A percentile compares a stretch with the other conserved stretches of the same genome.
Conservation (phyloP, 768 basidiomycete genomes). For the Mrakia gelida region DNA sequence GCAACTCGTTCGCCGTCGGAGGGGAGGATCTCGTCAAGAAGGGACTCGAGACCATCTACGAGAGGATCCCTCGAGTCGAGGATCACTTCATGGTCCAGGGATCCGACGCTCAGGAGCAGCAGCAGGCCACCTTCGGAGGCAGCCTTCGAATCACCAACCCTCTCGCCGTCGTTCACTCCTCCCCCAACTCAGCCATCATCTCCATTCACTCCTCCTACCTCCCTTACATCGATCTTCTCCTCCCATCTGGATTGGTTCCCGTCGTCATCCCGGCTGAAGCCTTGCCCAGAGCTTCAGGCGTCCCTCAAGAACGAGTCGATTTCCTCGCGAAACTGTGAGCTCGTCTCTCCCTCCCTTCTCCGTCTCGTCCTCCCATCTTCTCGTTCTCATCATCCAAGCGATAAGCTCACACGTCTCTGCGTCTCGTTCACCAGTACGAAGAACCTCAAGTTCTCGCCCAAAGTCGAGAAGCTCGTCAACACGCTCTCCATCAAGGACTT, state of each 20-base stretch:
- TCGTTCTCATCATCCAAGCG: not conserved
- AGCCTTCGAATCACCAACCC: not conserved
- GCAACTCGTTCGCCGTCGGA: not conserved
- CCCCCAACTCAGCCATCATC: conserved; percentile 38
- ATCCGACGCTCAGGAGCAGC: not conserved
- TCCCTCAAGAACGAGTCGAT: conserved; percentile 55
- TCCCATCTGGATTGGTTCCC: conserved; percentile 73
- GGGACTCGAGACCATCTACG: not conserved
- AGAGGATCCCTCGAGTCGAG: not conserved
- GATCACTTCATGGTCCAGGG: not conserved
- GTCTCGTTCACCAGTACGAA: conserved; percentile 43
- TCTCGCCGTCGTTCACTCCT: conserved; percentile 34
- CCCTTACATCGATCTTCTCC: conserved; percentile 53
- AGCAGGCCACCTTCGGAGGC: not conserved
- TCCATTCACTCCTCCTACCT: conserved; percentile 37
- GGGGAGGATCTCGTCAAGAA: not conserved
- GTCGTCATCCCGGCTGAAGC: conserved; percentile 55
- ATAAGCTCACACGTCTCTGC: not conserved
- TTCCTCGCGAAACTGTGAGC: conserved; percentile 53
- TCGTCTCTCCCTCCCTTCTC: too few relatives aligned
- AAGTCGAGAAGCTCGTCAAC: conserved; percentile 62
- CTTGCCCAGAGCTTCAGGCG: conserved; percentile 49
- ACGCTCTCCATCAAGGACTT: conserved; percentile 65
- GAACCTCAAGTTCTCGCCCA: conserved; percentile 62
- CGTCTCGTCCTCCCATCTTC: too few relatives aligned